These are phyloP conservation scores for Musa balbisiana DNA, from an alignment of 202 grass and related monocot species.

Conservation along the genomic window DNA sequence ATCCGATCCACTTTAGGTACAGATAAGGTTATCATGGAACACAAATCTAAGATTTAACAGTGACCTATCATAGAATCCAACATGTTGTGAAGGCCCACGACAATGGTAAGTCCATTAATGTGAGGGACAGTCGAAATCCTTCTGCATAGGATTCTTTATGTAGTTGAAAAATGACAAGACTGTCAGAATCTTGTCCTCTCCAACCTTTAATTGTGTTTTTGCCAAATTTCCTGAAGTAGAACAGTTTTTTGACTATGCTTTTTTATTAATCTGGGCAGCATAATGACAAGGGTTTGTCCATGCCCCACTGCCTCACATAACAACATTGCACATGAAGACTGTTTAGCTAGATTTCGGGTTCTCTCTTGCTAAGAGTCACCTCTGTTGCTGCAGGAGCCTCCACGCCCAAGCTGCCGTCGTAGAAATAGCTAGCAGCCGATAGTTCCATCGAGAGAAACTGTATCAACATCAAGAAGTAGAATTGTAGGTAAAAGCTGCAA, in stretches of 20 bases:
- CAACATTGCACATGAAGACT: neutral
- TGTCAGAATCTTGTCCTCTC: neutral
- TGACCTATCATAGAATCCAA: neutral
- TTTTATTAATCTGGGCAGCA: neutral
- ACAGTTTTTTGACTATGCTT: neutral
- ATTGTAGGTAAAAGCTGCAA: too few species aligned
- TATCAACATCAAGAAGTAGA: neutral
- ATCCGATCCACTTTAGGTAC: neutral
- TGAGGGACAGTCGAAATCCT: neutral
- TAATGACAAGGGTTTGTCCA: neutral
- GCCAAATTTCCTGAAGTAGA: neutral
- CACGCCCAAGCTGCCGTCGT: neutral
- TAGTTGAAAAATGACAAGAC: neutral
- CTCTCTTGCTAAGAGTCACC: neutral
- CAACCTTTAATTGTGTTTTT: neutral
- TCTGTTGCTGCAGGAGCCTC: neutral
- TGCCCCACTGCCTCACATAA: neutral
- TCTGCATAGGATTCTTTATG: conserved; percentile 1
- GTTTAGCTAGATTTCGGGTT: neutral
- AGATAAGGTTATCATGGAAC: neutral
- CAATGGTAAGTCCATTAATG: neutral
- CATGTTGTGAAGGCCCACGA: neutral
- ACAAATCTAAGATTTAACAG: neutral
- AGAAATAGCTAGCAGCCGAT: conserved; percentile 7
- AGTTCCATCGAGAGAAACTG: conserved; percentile 28